Base-by-base conservation (phyloP, 2,329 filamentous ascomycete genomes). In the Epichloe hybrida region DNA sequence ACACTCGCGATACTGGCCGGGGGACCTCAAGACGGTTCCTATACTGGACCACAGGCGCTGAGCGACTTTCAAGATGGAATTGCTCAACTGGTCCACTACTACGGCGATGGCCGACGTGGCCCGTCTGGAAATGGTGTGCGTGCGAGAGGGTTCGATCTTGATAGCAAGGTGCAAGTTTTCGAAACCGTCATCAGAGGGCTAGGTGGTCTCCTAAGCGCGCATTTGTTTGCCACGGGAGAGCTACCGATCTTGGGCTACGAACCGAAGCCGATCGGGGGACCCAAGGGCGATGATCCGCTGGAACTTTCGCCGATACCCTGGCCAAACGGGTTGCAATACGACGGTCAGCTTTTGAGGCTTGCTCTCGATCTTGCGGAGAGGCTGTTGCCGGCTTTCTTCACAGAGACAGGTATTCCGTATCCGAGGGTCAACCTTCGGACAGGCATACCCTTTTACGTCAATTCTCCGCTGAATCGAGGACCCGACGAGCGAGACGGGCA, bases 151-250 rank as follows among this genome's bases (percentile, higher is more conserved):
- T 98, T 98, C 61, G 88, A 98, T 66, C 73, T 95, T 40, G 91
- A 98, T 67, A 95, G 90, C 71, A 98, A 97, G 68, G 93, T 98
- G 2, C 91, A 98, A 69, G 88, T 98, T 39, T 98, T 98, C 62
- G 93, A 98, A 71, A 97, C 91, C 0, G 91, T 95, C 37, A 98
- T 98, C 58, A 79, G 93, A 52, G 93, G 91, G 15, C 79, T 95
- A 44, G 93, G 93, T 13, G 93, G 93, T 0, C 72, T 98, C 51
- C 70, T 98, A 56, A 96, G 90, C 61, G 89, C 91, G 2, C 93
- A 98, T 69, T 71, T 96, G 41, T 98, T 98, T 65, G 91, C 93
- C 12, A 75, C 89, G 21, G 93, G 90, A 36, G 89, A 95, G 52
- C 69, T 98, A 51, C 93, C 93, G 1, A 95, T 97, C 50, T 72